Conservation (phyloP, 2,329 filamentous ascomycete genomes). For the Fusarium lyarnte region DNA sequence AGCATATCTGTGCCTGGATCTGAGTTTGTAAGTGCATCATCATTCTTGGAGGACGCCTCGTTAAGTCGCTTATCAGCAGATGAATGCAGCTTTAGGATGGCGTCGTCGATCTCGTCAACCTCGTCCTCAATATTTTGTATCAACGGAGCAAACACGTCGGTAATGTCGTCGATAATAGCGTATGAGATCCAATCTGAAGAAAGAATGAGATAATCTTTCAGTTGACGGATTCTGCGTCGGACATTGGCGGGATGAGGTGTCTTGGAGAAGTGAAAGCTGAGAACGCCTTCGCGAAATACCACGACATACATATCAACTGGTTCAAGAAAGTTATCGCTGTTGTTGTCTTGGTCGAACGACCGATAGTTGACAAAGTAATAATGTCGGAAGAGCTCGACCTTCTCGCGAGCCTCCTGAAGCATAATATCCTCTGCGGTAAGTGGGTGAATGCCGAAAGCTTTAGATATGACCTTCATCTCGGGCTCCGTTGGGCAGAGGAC, state of each 20-base stretch:
- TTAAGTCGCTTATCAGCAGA: constrained; percentile 55
- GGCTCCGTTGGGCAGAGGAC: constrained; percentile 89
- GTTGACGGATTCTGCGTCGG: constrained; percentile 87
- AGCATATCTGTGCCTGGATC: constrained; percentile 82
- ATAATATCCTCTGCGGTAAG: constrained; percentile 96
- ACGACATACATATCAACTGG: constrained; percentile 98
- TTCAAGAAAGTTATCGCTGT: constrained; percentile 89
- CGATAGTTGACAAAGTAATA: constrained; percentile 99
- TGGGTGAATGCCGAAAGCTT: constrained; percentile 94
- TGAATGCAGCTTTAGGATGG: constrained; percentile 84
- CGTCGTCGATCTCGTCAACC: constrained; percentile 96
- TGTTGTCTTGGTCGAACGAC: constrained; percentile 93
- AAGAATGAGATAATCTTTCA: constrained; percentile 92
- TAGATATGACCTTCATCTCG: constrained; percentile 94
- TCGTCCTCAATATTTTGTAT: constrained; percentile 95
- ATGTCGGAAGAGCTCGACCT: constrained; percentile 95
- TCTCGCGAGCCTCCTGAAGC: constrained; percentile 96
- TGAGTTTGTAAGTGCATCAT: constrained; percentile 54
- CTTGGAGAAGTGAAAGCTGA: constrained; percentile 97
- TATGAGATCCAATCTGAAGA: constrained; percentile 99
- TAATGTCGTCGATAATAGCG: constrained; percentile 97
- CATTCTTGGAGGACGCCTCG: constrained; percentile 57
- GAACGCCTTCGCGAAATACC: constrained; percentile 93
- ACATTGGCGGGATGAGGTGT: constrained; percentile 97
- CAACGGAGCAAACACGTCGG: constrained; percentile 91